Evolutionary conservation across 495 filamentous ascomycete species (phyloP), one percentile per base, ranked within the genome.

Genomic region (Hypoxylon rickii): DNA sequence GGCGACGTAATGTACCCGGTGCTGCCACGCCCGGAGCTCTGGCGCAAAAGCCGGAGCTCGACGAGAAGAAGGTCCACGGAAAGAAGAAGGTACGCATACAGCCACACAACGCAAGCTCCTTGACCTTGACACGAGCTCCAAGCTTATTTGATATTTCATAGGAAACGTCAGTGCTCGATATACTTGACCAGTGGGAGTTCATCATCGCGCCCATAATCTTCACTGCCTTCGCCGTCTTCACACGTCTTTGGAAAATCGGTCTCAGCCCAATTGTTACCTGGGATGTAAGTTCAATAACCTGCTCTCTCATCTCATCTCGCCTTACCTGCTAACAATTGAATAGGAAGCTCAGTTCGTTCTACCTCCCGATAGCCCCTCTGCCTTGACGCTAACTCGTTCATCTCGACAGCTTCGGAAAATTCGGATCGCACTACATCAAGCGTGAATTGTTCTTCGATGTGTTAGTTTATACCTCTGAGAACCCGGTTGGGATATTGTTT

Each of bases 391-490:
- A 55, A 73, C 68, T 10, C 40, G 17, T 50, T 33, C 44, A 19
- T 32, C 44, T 53, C 42, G 61, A 59, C 54, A 96, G 92, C 72
- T 98, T 98, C 73, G 94, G 94, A 63, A 98, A 98, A 73, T 98
- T 98, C 73, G 94, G 94, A 54, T 97, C 93, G 61, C 92, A 98
- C 73, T 98, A 98, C 68, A 82, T 98, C 51, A 97, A 98, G 66
- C 89, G 93, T 64, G 95, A 97, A 74, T 95, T 97, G 78, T 98
- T 97, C 83, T 98, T 98, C 76, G 94, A 98, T 80, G 94, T 97
- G 26, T 74, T 67, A 67, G 73, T 75, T 20, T 18, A 44, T 57
- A 42, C 19, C 55, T 34, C 16, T 29, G 22, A 13, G 46, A 33
- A 3, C 24, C 32, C 39, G 33, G 44, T 39, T 48, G 34, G 42